Conservation (phyloP, 2,329 filamentous ascomycete genomes). For the Botrytis galanthina region DNA sequence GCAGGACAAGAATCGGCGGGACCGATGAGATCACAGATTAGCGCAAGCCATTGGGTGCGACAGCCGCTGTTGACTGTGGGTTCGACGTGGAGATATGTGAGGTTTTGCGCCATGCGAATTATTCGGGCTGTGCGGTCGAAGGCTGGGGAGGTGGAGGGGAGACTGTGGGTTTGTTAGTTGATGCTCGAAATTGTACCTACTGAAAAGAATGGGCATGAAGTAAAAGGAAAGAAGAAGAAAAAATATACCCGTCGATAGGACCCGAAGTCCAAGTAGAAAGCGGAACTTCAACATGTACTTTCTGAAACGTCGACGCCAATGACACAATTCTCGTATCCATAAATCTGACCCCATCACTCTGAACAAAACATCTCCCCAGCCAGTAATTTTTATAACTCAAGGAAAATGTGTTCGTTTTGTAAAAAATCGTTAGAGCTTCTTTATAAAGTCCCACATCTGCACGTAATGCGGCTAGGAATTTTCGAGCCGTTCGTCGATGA, state of each 20-base stretch:
- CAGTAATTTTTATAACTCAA: not conserved
- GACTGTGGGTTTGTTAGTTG: not conserved
- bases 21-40: not conserved
- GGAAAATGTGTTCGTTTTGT: not conserved
- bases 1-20: not conserved
- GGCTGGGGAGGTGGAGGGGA: not conserved
- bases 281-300: not conserved
- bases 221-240: not conserved
- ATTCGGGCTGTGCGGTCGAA: conserved; percentile 5
- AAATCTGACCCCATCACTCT: not conserved
- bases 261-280: not conserved
- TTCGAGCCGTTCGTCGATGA: not conserved
- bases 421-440: conserved; percentile 13
- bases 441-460: not conserved
- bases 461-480: conserved; percentile 2
- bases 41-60: not conserved
- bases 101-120: conserved; percentile 3
- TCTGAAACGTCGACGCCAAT: not conserved
- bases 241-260: not conserved
- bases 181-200: too few relatives aligned
- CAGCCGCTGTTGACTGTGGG: not conserved
- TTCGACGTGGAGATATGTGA: conserved; percentile 1
- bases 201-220: not conserved
- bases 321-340: conserved; percentile 3
- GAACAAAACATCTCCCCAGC: not conserved